phyloP scores from a whole-genome alignment of 192 early-diverging fungal genomes.

The Gaertneriomyces sp. region DNA sequence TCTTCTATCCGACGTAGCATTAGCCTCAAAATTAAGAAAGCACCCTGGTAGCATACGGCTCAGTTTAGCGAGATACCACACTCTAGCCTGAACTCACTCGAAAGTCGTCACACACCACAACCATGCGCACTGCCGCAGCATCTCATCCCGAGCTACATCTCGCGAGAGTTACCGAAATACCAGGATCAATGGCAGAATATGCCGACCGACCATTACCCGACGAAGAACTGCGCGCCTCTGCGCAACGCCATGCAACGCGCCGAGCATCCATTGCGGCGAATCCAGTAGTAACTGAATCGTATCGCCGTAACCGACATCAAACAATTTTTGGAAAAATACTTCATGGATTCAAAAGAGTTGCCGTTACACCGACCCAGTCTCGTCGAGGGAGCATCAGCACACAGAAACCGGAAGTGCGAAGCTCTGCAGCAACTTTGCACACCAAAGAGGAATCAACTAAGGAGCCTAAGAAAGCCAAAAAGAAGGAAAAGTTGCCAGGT shows the following conservation, averaged over 20 bases:
- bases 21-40: not conserved
- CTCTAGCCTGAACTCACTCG: not conserved
- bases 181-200: not conserved
- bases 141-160: too few species aligned
- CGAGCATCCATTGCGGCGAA: too few species aligned
- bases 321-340: slow-evolving; percentile 11
- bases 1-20: not conserved
- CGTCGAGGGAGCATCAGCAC: not conserved
- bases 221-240: not conserved
- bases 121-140: too few species aligned
- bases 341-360: slow-evolving; percentile 21
- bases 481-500: not conserved
- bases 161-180: not conserved
- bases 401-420: too few species aligned
- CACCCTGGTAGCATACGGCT: not conserved
- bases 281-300: too few species aligned
- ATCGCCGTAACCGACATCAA: too few species aligned
- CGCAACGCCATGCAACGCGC: too few species aligned
- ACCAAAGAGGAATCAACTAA: not conserved
- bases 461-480: not conserved
- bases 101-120: too few species aligned
- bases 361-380: slow-evolving; percentile 4
- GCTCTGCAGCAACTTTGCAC: not conserved
- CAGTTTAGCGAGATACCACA: too few species aligned
- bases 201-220: slow-evolving; percentile 6